These are phyloP conservation scores for Corchorus olitorius DNA, from an alignment of 345 rosid species.

Conservation along the genomic window DNA sequence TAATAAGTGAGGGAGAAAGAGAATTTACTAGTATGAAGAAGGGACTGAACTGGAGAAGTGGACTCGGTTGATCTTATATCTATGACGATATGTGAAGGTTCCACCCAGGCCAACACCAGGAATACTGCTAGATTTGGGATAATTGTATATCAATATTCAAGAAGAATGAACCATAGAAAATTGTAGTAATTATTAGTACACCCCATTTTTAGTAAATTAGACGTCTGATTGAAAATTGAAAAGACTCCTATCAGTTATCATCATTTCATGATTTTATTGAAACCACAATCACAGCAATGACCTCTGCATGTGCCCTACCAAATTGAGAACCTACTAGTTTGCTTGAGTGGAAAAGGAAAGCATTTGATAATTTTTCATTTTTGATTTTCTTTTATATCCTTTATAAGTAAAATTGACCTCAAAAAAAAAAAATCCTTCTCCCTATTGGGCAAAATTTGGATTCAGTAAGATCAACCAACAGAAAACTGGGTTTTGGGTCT, in stretches of 20 bases:
- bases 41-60: background rate
- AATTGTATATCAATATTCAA: background rate
- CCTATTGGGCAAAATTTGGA: background rate
- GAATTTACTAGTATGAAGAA: constrained; percentile 11
- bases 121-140: background rate
- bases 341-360: too few relatives aligned
- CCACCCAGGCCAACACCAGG: background rate
- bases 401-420: background rate
- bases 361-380: too few relatives aligned
- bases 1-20: background rate
- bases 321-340: too few relatives aligned
- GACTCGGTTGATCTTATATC: constrained; percentile 14
- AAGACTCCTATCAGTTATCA: background rate
- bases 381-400: too few relatives aligned
- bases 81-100: background rate
- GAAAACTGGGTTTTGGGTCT: constrained; percentile 5
- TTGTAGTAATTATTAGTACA: background rate
- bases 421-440: background rate
- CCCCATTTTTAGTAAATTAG: background rate
- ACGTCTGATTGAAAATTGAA: background rate
- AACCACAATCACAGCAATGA: background rate
- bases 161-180: background rate
- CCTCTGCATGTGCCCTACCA: background rate
- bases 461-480: background rate
- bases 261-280: background rate